Conservation (phyloP, 2,329 filamentous ascomycete species). For the Aspergillus unguis region DNA sequence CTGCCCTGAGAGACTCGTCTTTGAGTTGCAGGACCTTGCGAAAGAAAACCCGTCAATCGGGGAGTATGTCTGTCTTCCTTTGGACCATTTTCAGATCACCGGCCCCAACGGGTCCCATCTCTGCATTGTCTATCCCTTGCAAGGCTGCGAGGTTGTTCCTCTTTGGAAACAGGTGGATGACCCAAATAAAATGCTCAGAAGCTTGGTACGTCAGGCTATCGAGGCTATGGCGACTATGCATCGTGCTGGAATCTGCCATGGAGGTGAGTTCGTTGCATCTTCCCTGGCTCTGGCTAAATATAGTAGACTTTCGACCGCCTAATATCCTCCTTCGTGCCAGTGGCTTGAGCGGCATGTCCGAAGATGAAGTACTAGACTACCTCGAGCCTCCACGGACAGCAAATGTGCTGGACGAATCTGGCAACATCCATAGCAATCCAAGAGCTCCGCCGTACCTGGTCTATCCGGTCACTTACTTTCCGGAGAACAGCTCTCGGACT, state of each 20-base stretch:
- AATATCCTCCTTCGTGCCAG: neutral
- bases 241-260: constrained; percentile 1
- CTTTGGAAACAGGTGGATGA: neutral
- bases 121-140: neutral
- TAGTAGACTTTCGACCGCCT: neutral
- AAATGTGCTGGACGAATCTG: neutral
- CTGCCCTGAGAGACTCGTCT: neutral
- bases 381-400: neutral
- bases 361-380: neutral
- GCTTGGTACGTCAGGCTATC: neutral
- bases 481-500: neutral
- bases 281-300: too few relatives aligned
- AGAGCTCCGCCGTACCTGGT: neutral
- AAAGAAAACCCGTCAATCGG: neutral
- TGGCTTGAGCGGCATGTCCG: neutral
- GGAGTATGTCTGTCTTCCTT: neutral
- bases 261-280: neutral
- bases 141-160: neutral
- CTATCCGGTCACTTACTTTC: neutral
- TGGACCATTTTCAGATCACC: neutral
- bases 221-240: constrained; percentile 1
- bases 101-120: neutral
- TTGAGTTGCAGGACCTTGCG: neutral
- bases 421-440: neutral
- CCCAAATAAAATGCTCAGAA: neutral